Percentiles rank a stretch among this genome's conserved stretches.
These are phyloP conservation scores for Avena insularis DNA, from an alignment of 176 grass and related monocot genomes.

Conservation along the genomic window DNA sequence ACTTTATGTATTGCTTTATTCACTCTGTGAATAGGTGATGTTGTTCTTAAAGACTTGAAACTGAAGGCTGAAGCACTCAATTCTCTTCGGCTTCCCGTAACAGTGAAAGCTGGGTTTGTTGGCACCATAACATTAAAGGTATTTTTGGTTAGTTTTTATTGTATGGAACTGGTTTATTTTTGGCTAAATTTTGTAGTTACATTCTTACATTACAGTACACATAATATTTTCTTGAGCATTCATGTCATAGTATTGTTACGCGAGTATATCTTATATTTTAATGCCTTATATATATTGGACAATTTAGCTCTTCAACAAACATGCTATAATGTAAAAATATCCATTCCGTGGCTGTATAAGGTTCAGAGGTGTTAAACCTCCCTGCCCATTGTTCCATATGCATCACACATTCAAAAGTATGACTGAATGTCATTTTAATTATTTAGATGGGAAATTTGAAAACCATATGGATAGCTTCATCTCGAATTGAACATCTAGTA, in stretches of 20 bases:
- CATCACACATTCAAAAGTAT: neutral
- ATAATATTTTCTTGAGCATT: conserved; percentile 17
- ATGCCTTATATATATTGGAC: conserved; percentile 21
- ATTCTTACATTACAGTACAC: neutral
- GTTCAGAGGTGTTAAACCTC: neutral
- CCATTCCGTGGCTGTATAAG: conserved; percentile 7
- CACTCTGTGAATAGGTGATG: conserved; percentile 70
- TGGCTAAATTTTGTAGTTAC: conserved; percentile 13
- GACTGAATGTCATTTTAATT: neutral
- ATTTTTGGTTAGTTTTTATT: conserved; percentile 37
- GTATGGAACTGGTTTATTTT: conserved; percentile 27
- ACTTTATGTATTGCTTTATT: conserved; percentile 41
- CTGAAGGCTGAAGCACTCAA: conserved; percentile 96
- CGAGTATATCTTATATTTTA: neutral
- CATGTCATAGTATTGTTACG: neutral
- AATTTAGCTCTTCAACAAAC: conserved; percentile 15
- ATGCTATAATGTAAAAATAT: neutral
- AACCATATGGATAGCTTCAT: neutral
- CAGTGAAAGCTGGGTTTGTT: conserved; percentile 98
- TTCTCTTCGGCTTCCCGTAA: conserved; percentile 94
- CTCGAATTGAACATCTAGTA: neutral
- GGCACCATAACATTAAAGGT: conserved; percentile 98
- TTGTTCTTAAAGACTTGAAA: conserved; percentile 97
- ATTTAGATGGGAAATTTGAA: neutral
- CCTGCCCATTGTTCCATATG: neutral